phyloP scores from a whole-genome alignment of 768 basidiomycete genomes.

The Sarcodon aspratus region DNA sequence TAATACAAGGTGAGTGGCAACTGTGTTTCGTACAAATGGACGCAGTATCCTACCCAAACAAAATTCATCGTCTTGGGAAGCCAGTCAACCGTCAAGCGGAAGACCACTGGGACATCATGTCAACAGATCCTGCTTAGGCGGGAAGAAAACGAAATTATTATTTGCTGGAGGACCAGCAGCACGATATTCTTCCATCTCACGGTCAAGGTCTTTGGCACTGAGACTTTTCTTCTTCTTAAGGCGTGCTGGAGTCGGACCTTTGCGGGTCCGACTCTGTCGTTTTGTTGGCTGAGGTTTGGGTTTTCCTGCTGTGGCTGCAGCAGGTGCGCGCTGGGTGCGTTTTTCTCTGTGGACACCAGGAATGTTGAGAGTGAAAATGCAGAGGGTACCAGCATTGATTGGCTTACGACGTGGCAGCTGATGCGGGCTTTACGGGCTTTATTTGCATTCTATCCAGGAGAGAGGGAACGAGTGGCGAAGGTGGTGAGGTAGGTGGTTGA shows the following conservation, averaged over 20 bases:
- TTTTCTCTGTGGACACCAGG: neutral
- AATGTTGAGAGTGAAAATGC: slow-evolving; percentile 1
- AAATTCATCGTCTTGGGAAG: too few species aligned
- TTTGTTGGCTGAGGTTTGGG: slow-evolving; percentile 5
- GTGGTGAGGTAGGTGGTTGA: slow-evolving; percentile 11
- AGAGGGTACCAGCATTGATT: neutral
- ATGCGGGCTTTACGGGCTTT: neutral
- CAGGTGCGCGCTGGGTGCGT: neutral
- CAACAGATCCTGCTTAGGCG: too few species aligned
- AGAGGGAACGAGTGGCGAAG: slow-evolving; percentile 19
- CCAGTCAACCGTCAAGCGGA: too few species aligned
- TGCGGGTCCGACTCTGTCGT: slow-evolving; percentile 35
- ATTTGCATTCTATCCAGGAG: slow-evolving; percentile 20
- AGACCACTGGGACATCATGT: too few species aligned
- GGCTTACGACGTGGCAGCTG: neutral
- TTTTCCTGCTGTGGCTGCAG: slow-evolving; percentile 1
- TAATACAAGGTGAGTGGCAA: too few species aligned
- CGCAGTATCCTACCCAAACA: too few species aligned
- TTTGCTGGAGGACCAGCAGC: slow-evolving; percentile 20
- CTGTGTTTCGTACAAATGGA: too few species aligned
- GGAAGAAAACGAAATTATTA: too few species aligned
- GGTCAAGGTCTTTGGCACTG: slow-evolving; percentile 53
- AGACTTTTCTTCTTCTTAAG: slow-evolving; percentile 39
- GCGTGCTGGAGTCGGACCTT: slow-evolving; percentile 66
- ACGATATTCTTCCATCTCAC: slow-evolving; percentile 74